A percentile compares a stretch with the other conserved stretches of the same genome.
Conservation (phyloP, 176 grass and related monocot genomes). For the Pontederia crassipes region DNA sequence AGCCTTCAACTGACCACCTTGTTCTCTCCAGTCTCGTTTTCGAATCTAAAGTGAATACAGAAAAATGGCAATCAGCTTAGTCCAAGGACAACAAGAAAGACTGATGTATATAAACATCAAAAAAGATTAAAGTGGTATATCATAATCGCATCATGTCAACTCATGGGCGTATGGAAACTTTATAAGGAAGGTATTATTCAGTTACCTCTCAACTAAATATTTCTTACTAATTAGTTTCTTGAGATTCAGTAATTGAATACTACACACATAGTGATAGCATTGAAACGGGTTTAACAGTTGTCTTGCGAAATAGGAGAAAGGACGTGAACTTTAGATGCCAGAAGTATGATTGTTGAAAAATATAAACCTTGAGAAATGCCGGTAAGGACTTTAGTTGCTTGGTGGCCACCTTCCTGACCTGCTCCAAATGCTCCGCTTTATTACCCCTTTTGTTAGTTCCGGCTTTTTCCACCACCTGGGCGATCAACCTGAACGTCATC, state of each 20-base stretch:
- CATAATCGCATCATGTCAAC: no score
- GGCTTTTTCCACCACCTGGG: conserved; percentile 38
- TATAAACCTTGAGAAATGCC: conserved; percentile 74
- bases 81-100: background rate
- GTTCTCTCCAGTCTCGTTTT: conserved; percentile 95
- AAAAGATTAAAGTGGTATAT: background rate
- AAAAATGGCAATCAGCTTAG: conserved; percentile 1
- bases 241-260: no score
- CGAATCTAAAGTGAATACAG: conserved; percentile 55
- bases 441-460: conserved; percentile 27
- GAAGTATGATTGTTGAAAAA: background rate
- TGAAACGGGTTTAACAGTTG: no score
- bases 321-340: no score
- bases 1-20: conserved; percentile 69
- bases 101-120: background rate
- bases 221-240: no score
- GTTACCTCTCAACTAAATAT: no score
- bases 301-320: no score
- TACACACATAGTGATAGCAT: no score
- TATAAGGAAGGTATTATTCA: no score
- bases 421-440: conserved; percentile 36
- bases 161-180: no score
- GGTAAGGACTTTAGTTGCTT: conserved; percentile 81
- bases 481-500: conserved; percentile 70
- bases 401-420: conserved; percentile 60